Percentiles rank a stretch among this genome's conserved stretches.
Evolutionary conservation across 106 monocot species (phyloP).

Genomic region (Dendrobium officinale): DNA sequence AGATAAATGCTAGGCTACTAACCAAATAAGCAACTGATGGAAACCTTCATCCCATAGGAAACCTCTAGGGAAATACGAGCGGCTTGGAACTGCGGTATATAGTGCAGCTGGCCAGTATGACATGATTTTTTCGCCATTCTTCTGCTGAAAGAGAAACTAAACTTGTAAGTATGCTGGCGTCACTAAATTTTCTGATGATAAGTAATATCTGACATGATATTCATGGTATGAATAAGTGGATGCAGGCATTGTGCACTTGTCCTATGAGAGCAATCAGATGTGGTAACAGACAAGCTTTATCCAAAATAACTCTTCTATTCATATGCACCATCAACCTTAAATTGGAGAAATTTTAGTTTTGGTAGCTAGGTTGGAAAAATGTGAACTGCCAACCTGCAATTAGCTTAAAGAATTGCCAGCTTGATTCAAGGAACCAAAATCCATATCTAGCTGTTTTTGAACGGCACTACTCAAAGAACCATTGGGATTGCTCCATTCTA

Average conservation of each 20-base stretch:
- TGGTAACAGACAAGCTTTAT: neutral
- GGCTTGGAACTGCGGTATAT: slow-evolving; percentile 89
- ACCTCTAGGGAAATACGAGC: slow-evolving; percentile 93
- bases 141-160: slow-evolving; percentile 33
- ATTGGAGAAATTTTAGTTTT: too few species aligned
- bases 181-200: too few species aligned
- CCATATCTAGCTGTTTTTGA: too few species aligned
- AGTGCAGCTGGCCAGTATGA: slow-evolving; percentile 92
- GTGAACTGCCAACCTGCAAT: too few species aligned
- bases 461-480: too few species aligned
- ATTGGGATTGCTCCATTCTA: too few species aligned
- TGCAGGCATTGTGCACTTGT: too few species aligned
- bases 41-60: slow-evolving; percentile 99
- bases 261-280: neutral
- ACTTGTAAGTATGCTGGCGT: neutral
- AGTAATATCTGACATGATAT: too few species aligned
- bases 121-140: slow-evolving; percentile 60
- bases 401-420: too few species aligned
- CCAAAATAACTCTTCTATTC: neutral
- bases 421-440: too few species aligned
- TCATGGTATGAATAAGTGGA: too few species aligned
- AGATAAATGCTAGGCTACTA: slow-evolving; percentile 16
- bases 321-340: neutral
- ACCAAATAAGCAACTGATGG: slow-evolving; percentile 92
- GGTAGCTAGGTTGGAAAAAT: too few species aligned